phyloP scores from a whole-genome alignment of 2,329 filamentous ascomycete species.

The Ambrosiella beaveri region DNA sequence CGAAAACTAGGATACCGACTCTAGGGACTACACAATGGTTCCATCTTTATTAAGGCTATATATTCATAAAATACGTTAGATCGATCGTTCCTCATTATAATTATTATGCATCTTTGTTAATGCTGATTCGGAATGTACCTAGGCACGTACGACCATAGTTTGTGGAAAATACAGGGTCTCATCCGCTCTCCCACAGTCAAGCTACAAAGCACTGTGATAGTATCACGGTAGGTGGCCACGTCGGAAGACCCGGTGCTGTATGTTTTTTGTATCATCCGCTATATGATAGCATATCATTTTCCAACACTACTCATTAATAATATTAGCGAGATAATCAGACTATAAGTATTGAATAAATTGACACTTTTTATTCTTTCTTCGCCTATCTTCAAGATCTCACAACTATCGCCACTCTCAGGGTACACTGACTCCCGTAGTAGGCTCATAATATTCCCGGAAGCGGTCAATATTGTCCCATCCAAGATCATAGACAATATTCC shows the following conservation, averaged over 20 bases:
- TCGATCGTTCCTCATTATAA: no score
- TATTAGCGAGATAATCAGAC: neutral
- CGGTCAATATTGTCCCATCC: conserved; percentile 45
- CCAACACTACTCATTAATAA: neutral
- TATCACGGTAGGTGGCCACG: neutral
- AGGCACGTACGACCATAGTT: neutral
- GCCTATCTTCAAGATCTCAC: neutral
- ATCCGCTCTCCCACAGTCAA: neutral
- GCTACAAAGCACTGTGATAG: neutral
- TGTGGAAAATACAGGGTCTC: neutral
- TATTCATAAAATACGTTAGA: no score
- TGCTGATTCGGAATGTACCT: neutral
- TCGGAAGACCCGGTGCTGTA: neutral
- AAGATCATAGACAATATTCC: conserved; percentile 53
- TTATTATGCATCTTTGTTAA: no score
- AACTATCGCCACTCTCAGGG: neutral
- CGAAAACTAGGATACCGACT: no score
- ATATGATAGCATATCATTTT: neutral
- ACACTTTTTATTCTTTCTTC: neutral
- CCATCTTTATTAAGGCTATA: no score
- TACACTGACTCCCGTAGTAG: conserved; percentile 16
- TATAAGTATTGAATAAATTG: no score
- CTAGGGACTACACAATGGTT: no score
- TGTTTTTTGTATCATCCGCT: neutral
- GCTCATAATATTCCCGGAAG: conserved; percentile 55